Conservation (phyloP, 768 basidiomycete species). For the Suillus discolor region DNA sequence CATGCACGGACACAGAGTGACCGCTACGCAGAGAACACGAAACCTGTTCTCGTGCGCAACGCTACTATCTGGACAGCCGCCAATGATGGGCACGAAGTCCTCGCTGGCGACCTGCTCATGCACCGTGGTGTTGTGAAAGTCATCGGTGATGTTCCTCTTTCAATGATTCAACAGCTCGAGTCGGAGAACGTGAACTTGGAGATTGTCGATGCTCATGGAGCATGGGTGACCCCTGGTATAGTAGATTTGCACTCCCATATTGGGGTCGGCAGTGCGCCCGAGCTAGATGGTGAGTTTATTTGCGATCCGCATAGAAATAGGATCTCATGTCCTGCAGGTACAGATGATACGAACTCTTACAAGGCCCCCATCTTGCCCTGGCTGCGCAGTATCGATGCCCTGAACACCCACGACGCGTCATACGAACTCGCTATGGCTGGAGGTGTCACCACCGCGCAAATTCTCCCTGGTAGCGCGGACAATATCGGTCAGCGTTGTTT, state of each 20-base stretch:
- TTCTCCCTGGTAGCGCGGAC: constrained; percentile 49
- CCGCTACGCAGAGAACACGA: constrained; percentile 64
- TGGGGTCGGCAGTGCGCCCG: constrained; percentile 41
- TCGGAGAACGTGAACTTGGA: constrained; percentile 40
- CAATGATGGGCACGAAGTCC: constrained; percentile 65
- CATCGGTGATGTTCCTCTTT: constrained; percentile 48
- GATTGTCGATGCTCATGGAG: constrained; percentile 62
- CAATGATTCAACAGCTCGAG: constrained; percentile 19
- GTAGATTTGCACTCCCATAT: constrained; percentile 54
- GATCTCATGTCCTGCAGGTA: constrained; percentile 33
- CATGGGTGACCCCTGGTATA: constrained; percentile 82
- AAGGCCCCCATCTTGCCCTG: constrained; percentile 68
- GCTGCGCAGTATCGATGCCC: constrained; percentile 48
- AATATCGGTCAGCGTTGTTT: constrained; percentile 26
- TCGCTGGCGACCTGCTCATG: constrained; percentile 68
- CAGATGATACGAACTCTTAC: constrained; percentile 58
- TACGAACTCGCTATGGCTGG: constrained; percentile 44
- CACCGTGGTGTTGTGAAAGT: constrained; percentile 68
- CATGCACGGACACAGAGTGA: constrained; percentile 57
- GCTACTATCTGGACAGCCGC: constrained; percentile 85
- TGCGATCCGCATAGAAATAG: background rate
- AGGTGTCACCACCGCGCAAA: constrained; percentile 49
- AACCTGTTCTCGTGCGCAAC: constrained; percentile 66
- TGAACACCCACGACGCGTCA: constrained; percentile 47
- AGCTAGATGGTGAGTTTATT: constrained; percentile 27